Evolutionary conservation across 805 yeast species (phyloP).

Genomic region (Saturnispora silvae): DNA sequence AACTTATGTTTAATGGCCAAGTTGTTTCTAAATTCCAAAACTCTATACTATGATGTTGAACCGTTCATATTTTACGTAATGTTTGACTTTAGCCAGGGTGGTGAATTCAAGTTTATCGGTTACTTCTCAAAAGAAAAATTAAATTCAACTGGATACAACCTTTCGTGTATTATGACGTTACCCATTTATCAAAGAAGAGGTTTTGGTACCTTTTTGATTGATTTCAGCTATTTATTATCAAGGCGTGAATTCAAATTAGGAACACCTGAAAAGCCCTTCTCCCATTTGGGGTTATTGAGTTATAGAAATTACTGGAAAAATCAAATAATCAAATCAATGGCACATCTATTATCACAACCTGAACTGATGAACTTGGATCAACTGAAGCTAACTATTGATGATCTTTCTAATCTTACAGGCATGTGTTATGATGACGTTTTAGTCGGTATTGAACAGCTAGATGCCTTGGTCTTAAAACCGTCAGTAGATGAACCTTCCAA

Average conservation of each 20-base stretch:
- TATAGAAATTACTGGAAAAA: constrained; percentile 83
- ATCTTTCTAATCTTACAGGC: constrained; percentile 62
- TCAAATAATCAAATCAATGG: constrained; percentile 44
- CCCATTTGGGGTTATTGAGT: constrained; percentile 75
- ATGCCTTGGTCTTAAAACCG: constrained; percentile 34
- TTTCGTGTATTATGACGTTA: constrained; percentile 82
- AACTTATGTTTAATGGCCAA: constrained; percentile 85
- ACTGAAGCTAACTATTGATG: constrained; percentile 40
- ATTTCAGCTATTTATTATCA: constrained; percentile 75
- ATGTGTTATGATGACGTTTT: constrained; percentile 82
- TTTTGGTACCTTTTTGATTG: constrained; percentile 80
- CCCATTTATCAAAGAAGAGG: constrained; percentile 86
- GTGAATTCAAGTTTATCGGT: constrained; percentile 73
- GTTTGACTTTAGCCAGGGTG: constrained; percentile 46
- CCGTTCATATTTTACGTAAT: constrained; percentile 86
- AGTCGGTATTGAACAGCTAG: constrained; percentile 72
- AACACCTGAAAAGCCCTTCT: constrained; percentile 91
- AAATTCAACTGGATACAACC: constrained; percentile 66
- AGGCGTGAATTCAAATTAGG: constrained; percentile 70
- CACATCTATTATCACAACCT: constrained; percentile 4
- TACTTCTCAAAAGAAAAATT: constrained; percentile 86
- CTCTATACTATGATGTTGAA: constrained; percentile 89
- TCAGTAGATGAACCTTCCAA: constrained; percentile 33
- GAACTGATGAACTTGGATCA: constrained; percentile 1
- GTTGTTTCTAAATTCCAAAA: constrained; percentile 79